Percentiles rank a stretch among this genome's conserved stretches.
Conservation (phyloP, 148 eudicot genomes). For the Amaranthus hypochondriacus region DNA sequence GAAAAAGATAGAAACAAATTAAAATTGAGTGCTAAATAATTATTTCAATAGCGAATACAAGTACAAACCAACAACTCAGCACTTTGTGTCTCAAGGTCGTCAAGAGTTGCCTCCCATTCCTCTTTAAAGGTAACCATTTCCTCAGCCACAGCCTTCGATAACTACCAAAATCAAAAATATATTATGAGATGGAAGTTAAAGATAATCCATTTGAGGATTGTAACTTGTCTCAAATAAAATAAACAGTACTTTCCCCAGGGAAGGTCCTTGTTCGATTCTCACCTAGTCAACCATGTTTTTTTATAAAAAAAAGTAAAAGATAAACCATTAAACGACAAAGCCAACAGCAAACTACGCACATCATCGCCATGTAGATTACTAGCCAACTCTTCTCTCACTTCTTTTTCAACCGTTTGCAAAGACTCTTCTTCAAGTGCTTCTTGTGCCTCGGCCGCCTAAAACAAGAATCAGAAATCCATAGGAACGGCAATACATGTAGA, state of each 20-base stretch:
- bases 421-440: conserved; percentile 96
- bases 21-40: not conserved
- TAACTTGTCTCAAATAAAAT: too few relatives aligned
- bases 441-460: conserved; percentile 98
- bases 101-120: conserved; percentile 85
- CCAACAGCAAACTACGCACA: conserved; percentile 36
- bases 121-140: conserved; percentile 74
- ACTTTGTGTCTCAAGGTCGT: conserved; percentile 90
- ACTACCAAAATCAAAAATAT: conserved; percentile 40
- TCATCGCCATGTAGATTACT: conserved; percentile 61
- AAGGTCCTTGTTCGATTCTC: too few relatives aligned
- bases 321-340: not conserved
- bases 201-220: too few relatives aligned
- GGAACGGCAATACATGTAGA: not conserved
- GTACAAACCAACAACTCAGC: conserved; percentile 70
- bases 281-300: too few relatives aligned
- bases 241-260: too few relatives aligned
- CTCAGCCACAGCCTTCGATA: conserved; percentile 82
- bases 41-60: conserved; percentile 16
- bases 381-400: conserved; percentile 78
- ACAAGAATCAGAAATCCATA: conserved; percentile 19
- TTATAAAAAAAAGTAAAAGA: not conserved
- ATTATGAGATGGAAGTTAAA: conserved; percentile 10
- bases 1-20: not conserved
- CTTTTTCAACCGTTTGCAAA: conserved; percentile 68